These are phyloP conservation scores for Sideroxylon spinosum DNA, from an alignment of 179 eudicot species.

Conservation along the genomic window DNA sequence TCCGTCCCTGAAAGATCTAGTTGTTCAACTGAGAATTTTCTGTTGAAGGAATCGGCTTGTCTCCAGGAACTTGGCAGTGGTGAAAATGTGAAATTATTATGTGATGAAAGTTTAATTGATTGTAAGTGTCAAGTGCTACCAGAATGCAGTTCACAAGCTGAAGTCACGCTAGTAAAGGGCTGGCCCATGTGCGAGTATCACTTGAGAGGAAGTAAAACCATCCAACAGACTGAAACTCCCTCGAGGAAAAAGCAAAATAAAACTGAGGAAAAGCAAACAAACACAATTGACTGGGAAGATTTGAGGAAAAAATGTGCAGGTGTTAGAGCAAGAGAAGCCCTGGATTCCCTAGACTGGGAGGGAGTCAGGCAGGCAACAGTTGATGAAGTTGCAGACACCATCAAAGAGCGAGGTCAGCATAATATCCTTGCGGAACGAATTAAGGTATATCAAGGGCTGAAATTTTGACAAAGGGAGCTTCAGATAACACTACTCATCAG, in stretches of 20 bases:
- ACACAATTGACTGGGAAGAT: conserved; percentile 30
- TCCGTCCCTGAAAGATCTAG: background rate
- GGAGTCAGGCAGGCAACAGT: conserved; percentile 61
- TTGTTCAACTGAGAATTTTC: background rate
- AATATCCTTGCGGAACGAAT: conserved; percentile 69
- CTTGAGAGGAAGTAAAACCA: conserved; percentile 1
- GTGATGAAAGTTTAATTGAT: conserved; percentile 2
- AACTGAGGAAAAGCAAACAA: conserved; percentile 23
- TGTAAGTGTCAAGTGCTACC: background rate
- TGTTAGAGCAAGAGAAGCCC: conserved; percentile 33
- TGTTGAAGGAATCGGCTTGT: background rate
- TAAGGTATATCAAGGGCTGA: conserved; percentile 34
- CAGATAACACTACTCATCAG: background rate
- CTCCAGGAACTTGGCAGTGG: background rate
- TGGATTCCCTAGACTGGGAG: conserved; percentile 76
- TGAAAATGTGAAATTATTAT: background rate
- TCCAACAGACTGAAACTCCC: background rate
- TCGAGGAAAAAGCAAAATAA: conserved; percentile 22
- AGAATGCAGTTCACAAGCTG: background rate
- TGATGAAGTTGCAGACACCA: conserved; percentile 55
- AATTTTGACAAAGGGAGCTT: background rate
- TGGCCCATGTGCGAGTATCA: background rate
- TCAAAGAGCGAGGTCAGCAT: conserved; percentile 73
- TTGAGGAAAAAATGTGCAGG: conserved; percentile 41
- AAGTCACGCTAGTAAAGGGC: conserved; percentile 5